phyloP scores from a whole-genome alignment of 2,329 filamentous ascomycete species.

The Cladosporium oxysporum region DNA sequence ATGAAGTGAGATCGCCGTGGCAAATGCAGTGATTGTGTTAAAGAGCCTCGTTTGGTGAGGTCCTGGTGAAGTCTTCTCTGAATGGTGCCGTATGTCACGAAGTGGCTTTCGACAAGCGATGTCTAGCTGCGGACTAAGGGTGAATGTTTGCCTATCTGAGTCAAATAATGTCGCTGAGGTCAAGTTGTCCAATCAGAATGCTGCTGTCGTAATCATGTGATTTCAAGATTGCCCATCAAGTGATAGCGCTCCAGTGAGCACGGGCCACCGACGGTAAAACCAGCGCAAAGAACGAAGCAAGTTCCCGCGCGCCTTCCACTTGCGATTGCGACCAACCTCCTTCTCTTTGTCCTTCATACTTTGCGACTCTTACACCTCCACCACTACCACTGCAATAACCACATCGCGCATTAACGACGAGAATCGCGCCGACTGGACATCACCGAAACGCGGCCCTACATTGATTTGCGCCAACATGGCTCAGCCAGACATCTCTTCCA shows the following conservation, averaged over 20 bases:
- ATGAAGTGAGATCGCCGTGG: neutral
- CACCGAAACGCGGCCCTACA: neutral
- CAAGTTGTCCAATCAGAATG: neutral
- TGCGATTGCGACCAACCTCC: constrained; percentile 11
- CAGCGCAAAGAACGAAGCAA: constrained; percentile 6
- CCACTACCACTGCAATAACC: neutral
- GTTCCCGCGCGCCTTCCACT: constrained; percentile 6
- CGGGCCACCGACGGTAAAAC: constrained; percentile 10
- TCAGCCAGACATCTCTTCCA: constrained; percentile 51
- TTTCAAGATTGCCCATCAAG: neutral
- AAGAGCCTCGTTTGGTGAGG: too few species aligned
- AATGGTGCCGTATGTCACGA: neutral
- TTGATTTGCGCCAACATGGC: constrained; percentile 40
- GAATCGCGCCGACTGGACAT: neutral
- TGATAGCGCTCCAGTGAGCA: neutral
- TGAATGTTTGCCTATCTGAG: neutral
- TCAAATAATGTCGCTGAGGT: neutral
- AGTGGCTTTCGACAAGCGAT: neutral
- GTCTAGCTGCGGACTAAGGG: neutral
- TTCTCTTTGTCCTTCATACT: constrained; percentile 2
- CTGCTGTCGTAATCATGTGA: neutral
- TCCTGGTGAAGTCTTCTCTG: neutral
- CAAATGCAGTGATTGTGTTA: neutral
- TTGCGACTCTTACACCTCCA: neutral
- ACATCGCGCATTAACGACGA: neutral